These are phyloP conservation scores for Limonium bicolor DNA, from an alignment of 148 eudicot genomes.

Conservation along the genomic window DNA sequence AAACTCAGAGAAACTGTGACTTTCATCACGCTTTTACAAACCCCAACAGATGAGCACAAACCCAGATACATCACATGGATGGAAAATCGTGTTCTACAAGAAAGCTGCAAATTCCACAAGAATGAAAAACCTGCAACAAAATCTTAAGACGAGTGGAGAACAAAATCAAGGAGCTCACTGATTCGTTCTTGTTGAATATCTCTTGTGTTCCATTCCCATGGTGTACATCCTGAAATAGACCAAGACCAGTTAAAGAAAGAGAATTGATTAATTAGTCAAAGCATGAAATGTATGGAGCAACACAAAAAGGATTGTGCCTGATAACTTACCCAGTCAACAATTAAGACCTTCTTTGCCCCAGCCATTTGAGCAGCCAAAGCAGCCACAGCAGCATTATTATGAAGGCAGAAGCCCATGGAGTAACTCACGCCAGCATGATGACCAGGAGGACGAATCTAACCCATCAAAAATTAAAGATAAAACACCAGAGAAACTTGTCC, in stretches of 20 bases:
- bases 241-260: conserved; percentile 3
- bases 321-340: conserved; percentile 97
- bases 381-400: conserved; percentile 96
- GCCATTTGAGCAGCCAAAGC: conserved; percentile 78
- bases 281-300: too few species aligned
- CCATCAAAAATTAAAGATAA: conserved; percentile 4
- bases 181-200: conserved; percentile 68
- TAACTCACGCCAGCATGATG: conserved; percentile 95
- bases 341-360: conserved; percentile 84
- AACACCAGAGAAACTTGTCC: background rate
- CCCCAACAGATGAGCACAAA: too few species aligned
- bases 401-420: conserved; percentile 98
- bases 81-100: too few species aligned
- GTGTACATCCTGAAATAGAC: conserved; percentile 78
- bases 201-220: conserved; percentile 99
- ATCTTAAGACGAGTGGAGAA: too few species aligned
- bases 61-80: too few species aligned
- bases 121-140: too few species aligned
- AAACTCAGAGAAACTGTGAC: too few species aligned
- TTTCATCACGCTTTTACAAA: too few species aligned
- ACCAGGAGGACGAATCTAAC: conserved; percentile 97
- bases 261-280: too few species aligned
- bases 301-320: too few species aligned
- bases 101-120: too few species aligned
- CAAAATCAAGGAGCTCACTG: conserved; percentile 33